Conservation (phyloP, 176 grass and related monocot species). For the Neostapfia colusana region DNA sequence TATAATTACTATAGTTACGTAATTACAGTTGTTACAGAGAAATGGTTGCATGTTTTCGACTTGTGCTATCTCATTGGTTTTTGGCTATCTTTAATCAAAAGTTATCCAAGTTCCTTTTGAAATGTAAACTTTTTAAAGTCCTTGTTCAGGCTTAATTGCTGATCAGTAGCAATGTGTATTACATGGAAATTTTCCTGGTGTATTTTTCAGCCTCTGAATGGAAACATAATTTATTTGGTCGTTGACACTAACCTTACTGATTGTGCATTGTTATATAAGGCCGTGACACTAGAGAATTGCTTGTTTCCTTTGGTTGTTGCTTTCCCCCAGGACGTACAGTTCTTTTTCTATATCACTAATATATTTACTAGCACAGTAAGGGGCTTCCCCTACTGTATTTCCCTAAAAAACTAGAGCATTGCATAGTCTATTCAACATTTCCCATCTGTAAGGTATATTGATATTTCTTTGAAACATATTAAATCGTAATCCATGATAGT, state of each 20-base stretch:
- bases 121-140: constrained; percentile 7
- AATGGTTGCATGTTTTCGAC: not conserved
- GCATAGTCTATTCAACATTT: not conserved
- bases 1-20: constrained; percentile 8
- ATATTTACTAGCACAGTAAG: too few relatives aligned
- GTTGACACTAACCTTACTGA: constrained; percentile 9
- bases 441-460: not conserved
- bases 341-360: too few relatives aligned
- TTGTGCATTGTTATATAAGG: not conserved
- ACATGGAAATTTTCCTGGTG: constrained; percentile 4
- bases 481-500: not conserved
- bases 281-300: constrained; percentile 13
- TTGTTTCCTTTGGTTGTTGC: not conserved
- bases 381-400: too few relatives aligned
- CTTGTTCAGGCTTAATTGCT: constrained; percentile 16
- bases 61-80: not conserved
- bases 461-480: constrained; percentile 25
- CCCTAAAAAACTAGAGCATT: too few relatives aligned
- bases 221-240: constrained; percentile 7
- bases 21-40: constrained; percentile 2
- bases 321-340: too few relatives aligned
- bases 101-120: not conserved
- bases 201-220: constrained; percentile 12
- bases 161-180: constrained; percentile 9
- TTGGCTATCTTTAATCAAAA: constrained; percentile 17